These are phyloP conservation scores for Leccinum truebloodii DNA, from an alignment of 768 basidiomycete species.

Conservation along the genomic window DNA sequence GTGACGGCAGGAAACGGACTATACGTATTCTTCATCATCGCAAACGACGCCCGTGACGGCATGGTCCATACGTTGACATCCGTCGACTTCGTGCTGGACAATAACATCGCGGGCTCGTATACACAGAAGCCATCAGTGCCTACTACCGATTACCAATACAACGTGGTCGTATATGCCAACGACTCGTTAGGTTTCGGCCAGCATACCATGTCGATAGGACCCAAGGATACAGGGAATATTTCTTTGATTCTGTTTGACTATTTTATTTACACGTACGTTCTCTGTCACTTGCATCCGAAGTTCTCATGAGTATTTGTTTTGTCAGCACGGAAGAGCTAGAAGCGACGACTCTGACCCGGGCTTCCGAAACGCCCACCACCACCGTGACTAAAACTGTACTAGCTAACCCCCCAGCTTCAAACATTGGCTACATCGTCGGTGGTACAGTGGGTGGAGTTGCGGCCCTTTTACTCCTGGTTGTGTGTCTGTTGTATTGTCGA, in stretches of 20 bases:
- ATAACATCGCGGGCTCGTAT: neutral
- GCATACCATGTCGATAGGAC: slow-evolving; percentile 12
- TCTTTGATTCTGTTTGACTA: slow-evolving; percentile 22
- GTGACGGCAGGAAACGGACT: slow-evolving; percentile 12
- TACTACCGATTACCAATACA: slow-evolving; percentile 12
- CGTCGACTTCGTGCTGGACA: slow-evolving; percentile 13
- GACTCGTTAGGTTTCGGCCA: slow-evolving; percentile 6
- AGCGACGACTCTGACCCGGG: neutral
- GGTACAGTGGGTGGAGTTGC: neutral
- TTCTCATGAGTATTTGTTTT: neutral
- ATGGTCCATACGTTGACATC: neutral
- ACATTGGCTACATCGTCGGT: neutral
- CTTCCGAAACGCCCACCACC: neutral
- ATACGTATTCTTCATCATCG: slow-evolving; percentile 22
- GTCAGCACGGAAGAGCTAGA: slow-evolving; percentile 2
- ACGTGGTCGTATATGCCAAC: slow-evolving; percentile 19
- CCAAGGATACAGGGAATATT: neutral
- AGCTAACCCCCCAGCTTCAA: no score
- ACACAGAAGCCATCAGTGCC: neutral
- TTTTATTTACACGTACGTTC: slow-evolving; percentile 21
- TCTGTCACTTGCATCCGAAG: neutral
- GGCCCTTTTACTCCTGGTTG: neutral
- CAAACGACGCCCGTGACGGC: neutral
- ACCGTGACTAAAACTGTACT: no score
- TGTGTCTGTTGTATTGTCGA: slow-evolving; percentile 7